These are phyloP conservation scores for Acanthamoeba sp. DNA, from an alignment of 208 protist genomes.

Conservation along the genomic window DNA sequence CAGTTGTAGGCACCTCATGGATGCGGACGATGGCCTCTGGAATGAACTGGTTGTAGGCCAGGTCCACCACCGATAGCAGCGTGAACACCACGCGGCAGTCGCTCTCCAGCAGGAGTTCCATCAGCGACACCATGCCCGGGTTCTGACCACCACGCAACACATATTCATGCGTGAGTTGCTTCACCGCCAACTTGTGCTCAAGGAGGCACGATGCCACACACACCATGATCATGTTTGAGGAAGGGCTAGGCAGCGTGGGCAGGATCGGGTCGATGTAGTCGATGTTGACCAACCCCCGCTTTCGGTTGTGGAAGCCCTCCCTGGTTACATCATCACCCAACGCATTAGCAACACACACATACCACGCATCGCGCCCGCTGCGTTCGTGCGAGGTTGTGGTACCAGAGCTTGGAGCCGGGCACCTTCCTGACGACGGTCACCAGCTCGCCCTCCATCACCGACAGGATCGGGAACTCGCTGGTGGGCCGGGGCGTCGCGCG, in stretches of 20 bases:
- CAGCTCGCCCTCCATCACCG: slow-evolving; percentile 43
- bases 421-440: slow-evolving; percentile 44
- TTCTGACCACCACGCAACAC: background rate
- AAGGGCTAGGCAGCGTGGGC: background rate
- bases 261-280: slow-evolving; percentile 61
- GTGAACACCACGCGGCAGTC: slow-evolving; percentile 36
- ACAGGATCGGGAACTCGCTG: background rate
- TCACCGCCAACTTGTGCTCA: background rate
- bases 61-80: slow-evolving; percentile 22
- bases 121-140: slow-evolving; percentile 38
- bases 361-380: background rate
- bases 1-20: slow-evolving; percentile 3
- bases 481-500: background rate
- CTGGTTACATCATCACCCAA: background rate
- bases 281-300: slow-evolving; percentile 23
- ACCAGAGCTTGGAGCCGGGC: slow-evolving; percentile 7
- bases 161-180: background rate
- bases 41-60: slow-evolving; percentile 20
- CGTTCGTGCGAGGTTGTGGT: background rate
- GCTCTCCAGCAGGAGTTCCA: slow-evolving; percentile 8
- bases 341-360: background rate
- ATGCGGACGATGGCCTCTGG: slow-evolving; percentile 41
- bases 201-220: background rate
- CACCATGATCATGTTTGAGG: slow-evolving; percentile 41
- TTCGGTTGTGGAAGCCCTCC: slow-evolving; percentile 28